Evolutionary conservation across 2,329 filamentous ascomycete genomes (phyloP).

Genomic region (Biscogniauxia sp.): DNA sequence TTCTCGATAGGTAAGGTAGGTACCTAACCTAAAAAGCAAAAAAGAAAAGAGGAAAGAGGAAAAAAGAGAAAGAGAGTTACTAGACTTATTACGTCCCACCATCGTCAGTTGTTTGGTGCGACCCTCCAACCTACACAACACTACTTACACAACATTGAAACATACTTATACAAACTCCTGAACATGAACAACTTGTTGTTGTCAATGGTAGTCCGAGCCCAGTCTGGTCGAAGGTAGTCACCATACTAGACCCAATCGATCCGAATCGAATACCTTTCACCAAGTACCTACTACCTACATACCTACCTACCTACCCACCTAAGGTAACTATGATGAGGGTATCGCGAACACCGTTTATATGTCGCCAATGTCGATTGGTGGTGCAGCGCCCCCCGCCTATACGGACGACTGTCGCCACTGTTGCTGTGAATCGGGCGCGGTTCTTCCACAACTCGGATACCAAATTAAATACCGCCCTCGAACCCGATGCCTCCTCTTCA

Average conservation of each 20-base stretch:
- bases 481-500: slow-evolving; percentile 1
- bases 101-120: not conserved
- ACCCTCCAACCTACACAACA: not conserved
- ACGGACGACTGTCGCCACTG: not conserved
- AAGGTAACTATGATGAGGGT: slow-evolving; percentile 16
- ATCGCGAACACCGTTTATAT: slow-evolving; percentile 21
- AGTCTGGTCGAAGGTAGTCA: too few relatives aligned
- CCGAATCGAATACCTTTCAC: too few relatives aligned
- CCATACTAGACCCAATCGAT: too few relatives aligned
- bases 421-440: not conserved
- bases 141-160: too few relatives aligned
- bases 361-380: slow-evolving; percentile 26
- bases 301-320: slow-evolving; percentile 5
- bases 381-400: slow-evolving; percentile 13
- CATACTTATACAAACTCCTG: too few relatives aligned
- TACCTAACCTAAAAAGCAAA: not conserved
- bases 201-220: too few relatives aligned
- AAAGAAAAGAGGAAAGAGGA: too few relatives aligned
- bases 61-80: not conserved
- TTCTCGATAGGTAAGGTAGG: slow-evolving; percentile 14
- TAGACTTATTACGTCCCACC: not conserved
- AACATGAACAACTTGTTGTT: too few relatives aligned
- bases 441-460: slow-evolving; percentile 16
- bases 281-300: not conserved
- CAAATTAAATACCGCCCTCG: slow-evolving; percentile 5